A percentile compares a stretch with the other conserved stretches of the same genome.
These are phyloP conservation scores for Backusella liffmaniae DNA, from an alignment of 192 early-diverging fungal species.

Conservation along the genomic window DNA sequence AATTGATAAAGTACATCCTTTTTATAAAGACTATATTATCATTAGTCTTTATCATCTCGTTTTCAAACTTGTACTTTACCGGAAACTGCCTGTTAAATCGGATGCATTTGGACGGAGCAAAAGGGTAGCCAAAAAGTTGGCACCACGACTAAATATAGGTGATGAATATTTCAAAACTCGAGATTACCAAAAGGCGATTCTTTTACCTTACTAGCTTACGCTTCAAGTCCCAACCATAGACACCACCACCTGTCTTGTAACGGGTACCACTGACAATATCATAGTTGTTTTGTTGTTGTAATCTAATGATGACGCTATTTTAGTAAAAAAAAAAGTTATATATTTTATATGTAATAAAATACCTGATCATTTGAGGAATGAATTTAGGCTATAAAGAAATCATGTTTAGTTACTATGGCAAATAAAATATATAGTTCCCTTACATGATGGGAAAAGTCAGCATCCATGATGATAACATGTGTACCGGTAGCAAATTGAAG, in stretches of 20 bases:
- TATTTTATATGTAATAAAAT: slow-evolving; percentile 21
- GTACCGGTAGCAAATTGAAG: slow-evolving; percentile 92
- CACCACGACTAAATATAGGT: slow-evolving; percentile 60
- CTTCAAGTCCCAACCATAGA: slow-evolving; percentile 97
- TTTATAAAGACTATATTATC: slow-evolving; percentile 75
- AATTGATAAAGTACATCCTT: slow-evolving; percentile 83
- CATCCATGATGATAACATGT: slow-evolving; percentile 98
- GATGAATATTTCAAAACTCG: neutral
- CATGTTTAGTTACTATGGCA: neutral
- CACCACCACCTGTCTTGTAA: slow-evolving; percentile 83
- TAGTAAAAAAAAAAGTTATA: neutral
- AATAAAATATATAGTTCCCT: neutral
- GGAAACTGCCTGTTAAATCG: slow-evolving; percentile 95
- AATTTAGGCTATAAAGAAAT: slow-evolving; percentile 77
- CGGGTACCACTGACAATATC: slow-evolving; percentile 96
- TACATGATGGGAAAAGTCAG: slow-evolving; percentile 99
- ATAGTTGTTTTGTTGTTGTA: slow-evolving; percentile 79
- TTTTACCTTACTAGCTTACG: slow-evolving; percentile 87
- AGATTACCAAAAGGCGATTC: neutral
- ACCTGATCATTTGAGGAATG: slow-evolving; percentile 90
- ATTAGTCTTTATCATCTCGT: neutral
- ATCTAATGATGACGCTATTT: slow-evolving; percentile 28
- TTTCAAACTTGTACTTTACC: slow-evolving; percentile 35
- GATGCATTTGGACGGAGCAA: slow-evolving; percentile 88
- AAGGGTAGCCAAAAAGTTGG: slow-evolving; percentile 90